Base-by-base conservation (phyloP, 2,329 filamentous ascomycete species). In the Aspergillus fumigatus region DNA sequence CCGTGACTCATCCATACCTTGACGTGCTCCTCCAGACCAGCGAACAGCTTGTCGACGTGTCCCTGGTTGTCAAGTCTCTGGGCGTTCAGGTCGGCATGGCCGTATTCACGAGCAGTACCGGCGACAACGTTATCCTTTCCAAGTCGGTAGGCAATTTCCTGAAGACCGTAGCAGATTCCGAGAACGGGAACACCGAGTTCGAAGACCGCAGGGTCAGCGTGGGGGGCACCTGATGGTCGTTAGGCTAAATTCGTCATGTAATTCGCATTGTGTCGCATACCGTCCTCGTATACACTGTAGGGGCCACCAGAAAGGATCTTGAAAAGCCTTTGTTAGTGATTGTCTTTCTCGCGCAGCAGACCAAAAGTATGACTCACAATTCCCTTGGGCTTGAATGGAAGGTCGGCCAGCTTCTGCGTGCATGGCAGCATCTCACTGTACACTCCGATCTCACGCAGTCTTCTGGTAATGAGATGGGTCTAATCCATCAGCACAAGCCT, bases 391-490 rank as follows among this genome's bases (percentile, higher is more conserved):
- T 86, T 91, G 80, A 84, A 96, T 49, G 80, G 71, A 35, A 96
- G 82, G 55, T 94, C 89, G 6, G 84, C 78, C 23, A 95, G 75
- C 79, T 93, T 93, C 67, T 88, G 86, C 48, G 88, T 95, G 56
- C 92, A 96, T 23, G 89, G 89, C 47, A 95, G 84, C 87, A 96
- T 88, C 78, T 96, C 92, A 59, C 86, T 86, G 79, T 89, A 96
- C 72, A 95, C 83, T 77, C 88, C 88, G 75, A 95, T 82, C 65
- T 88, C 85, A 65, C 91, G 84, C 27, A 95, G 82, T 35, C 90
- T 59, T 43, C 60, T 57, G 48, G 60, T 62, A 55, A 63, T 62
- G 47, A 64, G 60, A 26, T 61, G 57, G 53, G 58, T 63, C 58
- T 60, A 48, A 17, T 10, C 35, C 4, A 54, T 23, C 19, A 26